phyloP scores from a whole-genome alignment of 495 filamentous ascomycete species.

The Aspergillus carlsbadensis region DNA sequence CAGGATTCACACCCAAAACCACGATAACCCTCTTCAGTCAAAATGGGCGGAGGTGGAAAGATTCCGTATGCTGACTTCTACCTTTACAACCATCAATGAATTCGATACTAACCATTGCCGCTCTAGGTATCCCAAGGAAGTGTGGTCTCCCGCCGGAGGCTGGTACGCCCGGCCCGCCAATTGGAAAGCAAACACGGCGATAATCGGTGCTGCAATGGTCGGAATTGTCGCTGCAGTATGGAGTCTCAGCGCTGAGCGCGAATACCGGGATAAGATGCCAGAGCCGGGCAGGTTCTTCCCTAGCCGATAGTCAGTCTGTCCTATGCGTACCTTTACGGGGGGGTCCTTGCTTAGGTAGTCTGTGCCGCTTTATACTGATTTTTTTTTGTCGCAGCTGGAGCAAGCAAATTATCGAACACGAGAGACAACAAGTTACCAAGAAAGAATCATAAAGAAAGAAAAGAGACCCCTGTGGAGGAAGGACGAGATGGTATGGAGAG shows the following conservation, averaged over 20 bases:
- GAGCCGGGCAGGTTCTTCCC: constrained; percentile 87
- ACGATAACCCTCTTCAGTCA: constrained; percentile 32
- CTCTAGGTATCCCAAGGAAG: constrained; percentile 91
- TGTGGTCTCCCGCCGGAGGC: constrained; percentile 97
- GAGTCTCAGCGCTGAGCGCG: constrained; percentile 80
- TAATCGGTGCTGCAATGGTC: constrained; percentile 69
- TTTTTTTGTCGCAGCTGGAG: constrained; percentile 67
- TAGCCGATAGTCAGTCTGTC: constrained; percentile 80
- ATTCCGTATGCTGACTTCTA: constrained; percentile 67
- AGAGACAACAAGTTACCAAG: constrained; percentile 58
- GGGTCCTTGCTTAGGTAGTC: no score
- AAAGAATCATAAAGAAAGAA: constrained; percentile 48
- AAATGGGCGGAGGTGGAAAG: constrained; percentile 68
- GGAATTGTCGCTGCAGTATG: constrained; percentile 72
- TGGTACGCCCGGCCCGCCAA: constrained; percentile 95
- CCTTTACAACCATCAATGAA: neutral
- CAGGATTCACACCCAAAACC: constrained; percentile 24
- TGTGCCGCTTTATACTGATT: constrained; percentile 18
- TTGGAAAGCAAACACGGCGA: constrained; percentile 93
- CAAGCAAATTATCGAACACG: constrained; percentile 86
- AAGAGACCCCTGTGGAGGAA: constrained; percentile 19
- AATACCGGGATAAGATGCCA: constrained; percentile 79
- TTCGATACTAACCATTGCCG: constrained; percentile 24
- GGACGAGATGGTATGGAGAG: constrained; percentile 27
- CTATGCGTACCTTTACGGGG: constrained; percentile 9